These are phyloP conservation scores for Aspergillus leporis DNA, from an alignment of 495 filamentous ascomycete genomes.

Conservation along the genomic window DNA sequence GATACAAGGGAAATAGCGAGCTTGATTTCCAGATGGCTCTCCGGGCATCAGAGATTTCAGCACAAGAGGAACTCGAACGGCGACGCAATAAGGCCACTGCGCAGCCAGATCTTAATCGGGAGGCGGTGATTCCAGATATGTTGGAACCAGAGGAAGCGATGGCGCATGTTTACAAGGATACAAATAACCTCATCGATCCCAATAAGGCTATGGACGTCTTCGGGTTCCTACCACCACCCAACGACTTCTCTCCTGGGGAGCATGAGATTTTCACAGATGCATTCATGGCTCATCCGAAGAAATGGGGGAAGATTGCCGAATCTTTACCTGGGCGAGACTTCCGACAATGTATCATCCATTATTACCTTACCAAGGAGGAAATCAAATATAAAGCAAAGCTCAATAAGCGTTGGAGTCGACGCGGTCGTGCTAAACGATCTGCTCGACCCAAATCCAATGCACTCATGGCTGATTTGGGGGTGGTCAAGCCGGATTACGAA, in stretches of 20 bases:
- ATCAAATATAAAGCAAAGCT: conserved; percentile 84
- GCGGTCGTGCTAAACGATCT: conserved; percentile 54
- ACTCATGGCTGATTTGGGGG: conserved; percentile 71
- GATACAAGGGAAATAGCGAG: conserved; percentile 68
- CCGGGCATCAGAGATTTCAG: conserved; percentile 72
- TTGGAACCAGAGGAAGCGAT: conserved; percentile 53
- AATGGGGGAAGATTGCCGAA: conserved; percentile 87
- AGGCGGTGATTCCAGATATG: conserved; percentile 84
- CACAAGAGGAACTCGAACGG: conserved; percentile 70
- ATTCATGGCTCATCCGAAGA: conserved; percentile 82
- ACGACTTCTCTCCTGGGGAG: conserved; percentile 84
- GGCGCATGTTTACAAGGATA: conserved; percentile 64
- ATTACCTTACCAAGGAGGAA: conserved; percentile 89
- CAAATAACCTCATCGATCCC: conserved; percentile 66
- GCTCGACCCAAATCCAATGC: conserved; percentile 71
- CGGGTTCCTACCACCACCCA: conserved; percentile 70
- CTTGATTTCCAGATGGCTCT: conserved; percentile 76
- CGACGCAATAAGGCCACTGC: conserved; percentile 66
- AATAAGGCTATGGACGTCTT: conserved; percentile 68
- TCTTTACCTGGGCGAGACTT: conserved; percentile 70
- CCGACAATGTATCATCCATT: conserved; percentile 88
- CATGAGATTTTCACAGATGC: conserved; percentile 73
- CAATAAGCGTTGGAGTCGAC: conserved; percentile 67
- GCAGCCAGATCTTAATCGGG: conserved; percentile 74
- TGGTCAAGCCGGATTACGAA: conserved; percentile 56